Evolutionary conservation across 176 grass and related monocot species (phyloP).

Genomic region (Panicum miliaceum): DNA sequence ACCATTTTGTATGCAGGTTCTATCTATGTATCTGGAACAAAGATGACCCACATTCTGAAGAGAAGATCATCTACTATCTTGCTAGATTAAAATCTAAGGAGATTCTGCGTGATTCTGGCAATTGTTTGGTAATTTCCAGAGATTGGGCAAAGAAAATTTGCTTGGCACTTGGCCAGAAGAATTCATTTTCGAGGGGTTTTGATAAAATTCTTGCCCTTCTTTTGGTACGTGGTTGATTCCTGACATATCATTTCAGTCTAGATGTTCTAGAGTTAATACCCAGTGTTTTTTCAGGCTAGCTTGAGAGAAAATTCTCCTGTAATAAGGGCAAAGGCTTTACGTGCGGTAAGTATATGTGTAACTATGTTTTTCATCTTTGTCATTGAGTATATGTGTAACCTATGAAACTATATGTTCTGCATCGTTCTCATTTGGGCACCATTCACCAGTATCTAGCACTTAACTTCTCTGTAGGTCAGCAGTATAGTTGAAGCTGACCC

Average conservation of each 20-base stretch:
- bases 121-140: constrained; percentile 73
- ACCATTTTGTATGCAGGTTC: constrained; percentile 66
- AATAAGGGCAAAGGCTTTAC: constrained; percentile 96
- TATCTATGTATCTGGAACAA: constrained; percentile 98
- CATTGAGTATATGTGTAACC: constrained; percentile 45
- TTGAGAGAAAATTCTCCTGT: constrained; percentile 99
- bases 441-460: constrained; percentile 21
- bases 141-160: constrained; percentile 97
- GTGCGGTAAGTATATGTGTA: constrained; percentile 70
- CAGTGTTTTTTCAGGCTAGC: constrained; percentile 80
- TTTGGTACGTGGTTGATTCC: constrained; percentile 72
- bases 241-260: constrained; percentile 37
- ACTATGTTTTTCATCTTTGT: constrained; percentile 43
- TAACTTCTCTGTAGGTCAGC: constrained; percentile 76
- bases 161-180: constrained; percentile 85
- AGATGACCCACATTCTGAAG: constrained; percentile 77
- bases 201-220: constrained; percentile 97
- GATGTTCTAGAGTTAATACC: constrained; percentile 30
- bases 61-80: constrained; percentile 86
- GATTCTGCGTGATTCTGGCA: constrained; percentile 82
- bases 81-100: constrained; percentile 94
- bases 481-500: constrained; percentile 98
- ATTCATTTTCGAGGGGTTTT: constrained; percentile 92
- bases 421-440: constrained; percentile 38
- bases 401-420: constrained; percentile 33